A percentile compares a stretch with the other conserved stretches of the same genome.
These are phyloP conservation scores for Acanthamoeba lenticulata DNA, from an alignment of 208 protist genomes.

Conservation along the genomic window DNA sequence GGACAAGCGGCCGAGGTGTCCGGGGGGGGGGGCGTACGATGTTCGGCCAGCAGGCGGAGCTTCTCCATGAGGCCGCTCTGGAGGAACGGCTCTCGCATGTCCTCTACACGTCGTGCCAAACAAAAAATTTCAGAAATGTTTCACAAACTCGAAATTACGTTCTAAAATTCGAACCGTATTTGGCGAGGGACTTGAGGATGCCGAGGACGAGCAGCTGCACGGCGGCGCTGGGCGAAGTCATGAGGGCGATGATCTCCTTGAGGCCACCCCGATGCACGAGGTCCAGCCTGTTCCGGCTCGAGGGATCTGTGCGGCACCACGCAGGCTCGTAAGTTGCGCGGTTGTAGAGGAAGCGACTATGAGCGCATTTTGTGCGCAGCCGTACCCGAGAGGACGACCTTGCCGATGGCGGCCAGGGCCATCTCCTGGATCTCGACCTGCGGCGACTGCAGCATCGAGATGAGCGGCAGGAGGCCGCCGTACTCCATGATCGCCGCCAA, in stretches of 20 bases:
- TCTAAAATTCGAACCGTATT: not conserved
- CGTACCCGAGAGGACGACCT: not conserved
- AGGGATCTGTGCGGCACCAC: not conserved
- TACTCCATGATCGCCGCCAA: not conserved
- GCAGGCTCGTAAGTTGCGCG: no score
- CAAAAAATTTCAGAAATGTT: no score
- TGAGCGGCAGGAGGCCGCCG: not conserved
- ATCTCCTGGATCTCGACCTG: not conserved
- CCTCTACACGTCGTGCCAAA: not conserved
- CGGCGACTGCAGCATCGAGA: not conserved
- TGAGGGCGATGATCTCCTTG: not conserved
- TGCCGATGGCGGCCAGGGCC: not conserved
- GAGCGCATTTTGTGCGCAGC: not conserved
- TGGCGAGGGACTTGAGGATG: slow-evolving; percentile 23
- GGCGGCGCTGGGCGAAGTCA: not conserved
- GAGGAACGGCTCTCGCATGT: not conserved
- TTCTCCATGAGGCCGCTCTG: not conserved
- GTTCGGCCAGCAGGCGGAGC: not conserved
- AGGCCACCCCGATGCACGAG: not conserved
- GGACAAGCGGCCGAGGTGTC: no score
- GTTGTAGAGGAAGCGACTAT: no score
- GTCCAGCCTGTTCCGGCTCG: not conserved
- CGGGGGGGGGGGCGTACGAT: no score
- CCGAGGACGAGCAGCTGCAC: not conserved
- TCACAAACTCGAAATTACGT: not conserved